Evolutionary conservation across 805 yeast species (phyloP), one percentile per base, ranked within the genome.

Genomic region (Metschnikowia lochheadii): DNA sequence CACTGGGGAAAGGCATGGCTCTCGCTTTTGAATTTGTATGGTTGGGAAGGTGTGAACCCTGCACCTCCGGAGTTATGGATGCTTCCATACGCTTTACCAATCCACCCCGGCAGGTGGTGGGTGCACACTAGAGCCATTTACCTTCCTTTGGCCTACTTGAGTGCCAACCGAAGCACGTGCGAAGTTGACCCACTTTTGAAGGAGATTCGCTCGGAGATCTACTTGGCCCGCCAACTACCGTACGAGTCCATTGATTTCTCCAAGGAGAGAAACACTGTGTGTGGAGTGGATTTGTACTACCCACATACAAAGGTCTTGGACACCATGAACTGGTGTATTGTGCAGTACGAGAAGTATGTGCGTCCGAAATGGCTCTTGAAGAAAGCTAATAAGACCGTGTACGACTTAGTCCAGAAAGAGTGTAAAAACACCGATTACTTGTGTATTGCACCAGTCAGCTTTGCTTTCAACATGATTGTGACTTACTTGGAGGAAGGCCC

Each of bases 41-140:
- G 81, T 37, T 94, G 98, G 96, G 95, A 87, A 54, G 99, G 99
- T 49, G 96, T 92, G 5, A 94, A 94, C 59, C 99, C 99, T 2
- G 96, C 97, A 1, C 99, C 99, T 2, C 92, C 97, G 1, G 99
- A 94, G 63, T 69, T 90, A 44, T 94, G 96, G 94, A 67, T 85
- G 51, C 67, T 92, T 39, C 99, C 99, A 1, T 87, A 89, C 54
- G 63, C 75, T 44, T 61, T 85, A 1, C 96, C 96, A 0, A 74
- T 90, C 38, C 98, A 94, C 63, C 99, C 99, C 1, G 95, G 91
- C 34, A 80, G 88, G 63, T 94, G 98, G 99, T 94, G 99, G 99
- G 97, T 92, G 20, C 99, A 94, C 63, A 91, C 97, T 0, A 76
- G 99, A 50, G 96, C 94, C 0, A 88, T 94, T 20, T 94, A 91